Evolutionary conservation across 169 alveolate genomes (phyloP).

Genomic region (Plasmodium yoelii): DNA sequence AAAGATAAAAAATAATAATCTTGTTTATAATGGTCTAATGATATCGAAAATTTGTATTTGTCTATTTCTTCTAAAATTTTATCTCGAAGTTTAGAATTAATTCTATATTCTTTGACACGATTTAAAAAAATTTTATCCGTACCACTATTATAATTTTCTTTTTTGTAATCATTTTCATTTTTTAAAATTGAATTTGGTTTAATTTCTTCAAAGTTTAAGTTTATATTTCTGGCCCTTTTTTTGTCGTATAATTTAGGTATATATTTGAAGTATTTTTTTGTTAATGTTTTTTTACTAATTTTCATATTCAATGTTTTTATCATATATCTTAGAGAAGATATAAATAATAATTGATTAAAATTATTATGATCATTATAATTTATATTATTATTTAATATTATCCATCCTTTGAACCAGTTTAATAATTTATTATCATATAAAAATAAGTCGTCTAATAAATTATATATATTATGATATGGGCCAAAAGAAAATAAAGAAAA

Average conservation of each 20-base stretch:
- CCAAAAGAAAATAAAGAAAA: constrained; percentile 47
- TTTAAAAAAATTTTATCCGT: not conserved
- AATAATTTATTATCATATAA: constrained; percentile 38
- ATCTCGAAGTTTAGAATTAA: constrained; percentile 26
- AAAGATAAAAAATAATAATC: constrained; percentile 48
- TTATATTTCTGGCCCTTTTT: not conserved
- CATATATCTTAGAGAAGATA: constrained; percentile 37
- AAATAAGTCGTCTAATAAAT: constrained; percentile 48
- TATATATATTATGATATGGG: constrained; percentile 24
- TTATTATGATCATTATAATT: not conserved
- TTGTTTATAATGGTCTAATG: constrained; percentile 12
- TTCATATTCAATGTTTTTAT: constrained; percentile 12
- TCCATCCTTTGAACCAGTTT: constrained; percentile 15
- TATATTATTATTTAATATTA: not conserved
- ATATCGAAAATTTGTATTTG: constrained; percentile 59
- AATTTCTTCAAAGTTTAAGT: constrained; percentile 19
- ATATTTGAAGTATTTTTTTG: constrained; percentile 3
- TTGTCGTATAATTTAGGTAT: constrained; percentile 9
- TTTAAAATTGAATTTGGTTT: constrained; percentile 27
- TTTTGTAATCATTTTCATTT: constrained; percentile 12
- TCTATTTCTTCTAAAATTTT: constrained; percentile 41
- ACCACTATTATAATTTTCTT: not conserved
- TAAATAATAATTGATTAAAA: constrained; percentile 4
- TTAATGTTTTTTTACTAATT: not conserved
- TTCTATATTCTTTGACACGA: constrained; percentile 37